phyloP scores from a whole-genome alignment of 139 green algal species.

The Tetraselmis striata region DNA sequence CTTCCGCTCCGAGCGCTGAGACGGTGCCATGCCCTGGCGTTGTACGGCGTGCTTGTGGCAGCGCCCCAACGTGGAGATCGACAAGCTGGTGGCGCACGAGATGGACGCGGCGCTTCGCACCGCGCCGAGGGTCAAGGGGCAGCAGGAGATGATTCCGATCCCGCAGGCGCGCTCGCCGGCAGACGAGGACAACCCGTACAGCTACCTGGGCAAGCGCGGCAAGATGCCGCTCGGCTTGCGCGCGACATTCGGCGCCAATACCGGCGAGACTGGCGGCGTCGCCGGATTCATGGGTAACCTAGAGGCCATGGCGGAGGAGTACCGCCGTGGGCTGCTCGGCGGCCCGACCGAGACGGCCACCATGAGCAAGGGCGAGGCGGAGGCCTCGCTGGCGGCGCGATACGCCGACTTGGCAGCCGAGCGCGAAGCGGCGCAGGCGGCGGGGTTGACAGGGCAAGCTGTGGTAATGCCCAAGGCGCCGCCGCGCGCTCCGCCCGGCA shows the following conservation, averaged over 20 bases:
- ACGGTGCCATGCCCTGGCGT: too few relatives aligned
- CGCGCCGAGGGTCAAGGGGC: not conserved
- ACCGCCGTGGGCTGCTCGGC: not conserved
- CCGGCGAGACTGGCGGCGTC: not conserved
- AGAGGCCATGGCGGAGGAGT: not conserved
- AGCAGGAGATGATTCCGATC: not conserved
- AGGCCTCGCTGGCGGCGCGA: not conserved
- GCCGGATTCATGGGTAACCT: not conserved
- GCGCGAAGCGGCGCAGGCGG: not conserved
- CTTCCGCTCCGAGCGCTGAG: too few relatives aligned
- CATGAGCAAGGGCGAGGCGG: not conserved
- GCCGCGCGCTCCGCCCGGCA: not conserved
- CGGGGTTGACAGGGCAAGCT: not conserved
- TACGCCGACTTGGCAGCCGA: not conserved
- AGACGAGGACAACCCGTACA: not conserved
- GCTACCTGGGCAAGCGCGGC: not conserved
- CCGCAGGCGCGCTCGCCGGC: not conserved
- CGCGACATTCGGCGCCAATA: not conserved
- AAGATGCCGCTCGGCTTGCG: not conserved
- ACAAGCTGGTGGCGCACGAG: not conserved
- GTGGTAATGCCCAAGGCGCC: not conserved
- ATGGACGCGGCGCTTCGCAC: not conserved
- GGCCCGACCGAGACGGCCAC: not conserved
- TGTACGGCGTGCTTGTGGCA: too few relatives aligned
- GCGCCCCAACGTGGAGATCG: not conserved